A percentile compares a stretch with the other conserved stretches of the same genome.
These are phyloP conservation scores for Mycocentrospora acerina DNA, from an alignment of 2,329 filamentous ascomycete genomes.

Conservation along the genomic window DNA sequence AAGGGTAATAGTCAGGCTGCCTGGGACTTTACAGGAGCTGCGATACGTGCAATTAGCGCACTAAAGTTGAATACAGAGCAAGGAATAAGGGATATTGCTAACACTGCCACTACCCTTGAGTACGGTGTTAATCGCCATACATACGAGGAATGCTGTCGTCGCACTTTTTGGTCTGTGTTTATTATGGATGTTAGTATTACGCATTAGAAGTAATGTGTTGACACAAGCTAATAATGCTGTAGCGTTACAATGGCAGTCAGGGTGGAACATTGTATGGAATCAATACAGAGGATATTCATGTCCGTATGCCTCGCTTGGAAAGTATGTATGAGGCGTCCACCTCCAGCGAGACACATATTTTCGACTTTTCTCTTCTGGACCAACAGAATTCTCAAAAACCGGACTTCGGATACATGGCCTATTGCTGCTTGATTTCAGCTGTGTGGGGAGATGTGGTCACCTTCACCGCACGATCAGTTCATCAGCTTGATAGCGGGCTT, in stretches of 20 bases:
- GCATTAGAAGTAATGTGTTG: slow-evolving; percentile 13
- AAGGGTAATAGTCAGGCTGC: slow-evolving; percentile 60
- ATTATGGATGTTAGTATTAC: slow-evolving; percentile 62
- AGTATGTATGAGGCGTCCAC: slow-evolving; percentile 63
- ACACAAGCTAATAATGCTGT: slow-evolving; percentile 28
- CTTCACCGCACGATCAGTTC: slow-evolving; percentile 57
- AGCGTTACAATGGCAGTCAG: slow-evolving; percentile 62
- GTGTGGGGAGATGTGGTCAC: slow-evolving; percentile 67
- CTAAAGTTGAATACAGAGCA: slow-evolving; percentile 66
- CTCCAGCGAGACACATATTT: slow-evolving; percentile 60
- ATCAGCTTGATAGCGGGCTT: slow-evolving; percentile 48
- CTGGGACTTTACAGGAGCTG: slow-evolving; percentile 65
- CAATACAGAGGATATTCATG: slow-evolving; percentile 65
- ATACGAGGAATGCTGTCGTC: slow-evolving; percentile 66
- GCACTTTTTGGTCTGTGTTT: slow-evolving; percentile 73
- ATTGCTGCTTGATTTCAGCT: slow-evolving; percentile 62
- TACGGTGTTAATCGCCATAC: slow-evolving; percentile 60
- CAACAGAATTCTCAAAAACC: slow-evolving; percentile 34
- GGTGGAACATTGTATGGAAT: slow-evolving; percentile 56
- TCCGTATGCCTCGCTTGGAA: slow-evolving; percentile 65
- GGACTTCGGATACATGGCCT: slow-evolving; percentile 55
- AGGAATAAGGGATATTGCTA: slow-evolving; percentile 42
- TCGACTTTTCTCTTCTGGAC: slow-evolving; percentile 55
- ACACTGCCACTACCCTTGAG: slow-evolving; percentile 53
- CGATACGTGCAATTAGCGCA: slow-evolving; percentile 60